Evolutionary conservation across 768 basidiomycete genomes (phyloP).

Genomic region (Pisolithus marmoratus): DNA sequence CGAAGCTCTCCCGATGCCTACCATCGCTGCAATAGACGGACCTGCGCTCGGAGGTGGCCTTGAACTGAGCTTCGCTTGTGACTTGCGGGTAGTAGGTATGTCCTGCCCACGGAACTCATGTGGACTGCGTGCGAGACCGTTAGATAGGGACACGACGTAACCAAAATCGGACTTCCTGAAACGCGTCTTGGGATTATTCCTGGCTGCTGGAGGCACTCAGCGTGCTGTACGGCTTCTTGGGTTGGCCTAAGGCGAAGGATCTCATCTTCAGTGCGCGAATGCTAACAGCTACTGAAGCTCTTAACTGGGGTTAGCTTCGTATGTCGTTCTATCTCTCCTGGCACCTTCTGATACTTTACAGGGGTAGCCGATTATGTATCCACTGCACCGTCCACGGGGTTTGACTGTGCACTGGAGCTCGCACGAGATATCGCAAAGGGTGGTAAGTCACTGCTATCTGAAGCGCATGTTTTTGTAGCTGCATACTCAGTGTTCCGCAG

Average conservation of each 20-base stretch:
- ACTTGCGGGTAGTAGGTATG: conserved; percentile 83
- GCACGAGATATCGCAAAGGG: conserved; percentile 62
- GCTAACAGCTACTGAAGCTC: conserved; percentile 61
- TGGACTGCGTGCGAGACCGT: not conserved
- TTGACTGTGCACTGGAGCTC: conserved; percentile 65
- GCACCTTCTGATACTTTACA: conserved; percentile 29
- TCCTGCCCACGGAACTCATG: conserved; percentile 1
- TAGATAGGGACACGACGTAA: conserved; percentile 51
- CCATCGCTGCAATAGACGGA: conserved; percentile 89
- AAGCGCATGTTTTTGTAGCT: not conserved
- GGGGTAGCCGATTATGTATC: conserved; percentile 83
- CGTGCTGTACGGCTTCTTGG: conserved; percentile 74
- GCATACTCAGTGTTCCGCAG: conserved; percentile 31
- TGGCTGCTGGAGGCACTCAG: conserved; percentile 87
- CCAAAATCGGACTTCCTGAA: conserved; percentile 87
- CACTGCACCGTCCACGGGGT: conserved; percentile 49
- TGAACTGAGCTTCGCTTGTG: conserved; percentile 83
- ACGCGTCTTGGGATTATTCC: conserved; percentile 79
- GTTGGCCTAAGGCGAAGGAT: conserved; percentile 74
- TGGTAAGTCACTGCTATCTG: conserved; percentile 36
- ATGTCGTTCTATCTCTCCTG: not conserved
- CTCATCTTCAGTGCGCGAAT: conserved; percentile 78
- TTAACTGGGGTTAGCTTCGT: conserved; percentile 53
- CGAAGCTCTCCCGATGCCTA: conserved; percentile 82
- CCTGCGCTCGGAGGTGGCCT: conserved; percentile 92